Percentiles rank a stretch among this genome's conserved stretches.
These are phyloP conservation scores for Alternaria brassicae DNA, from an alignment of 2,329 filamentous ascomycete species.

Conservation along the genomic window DNA sequence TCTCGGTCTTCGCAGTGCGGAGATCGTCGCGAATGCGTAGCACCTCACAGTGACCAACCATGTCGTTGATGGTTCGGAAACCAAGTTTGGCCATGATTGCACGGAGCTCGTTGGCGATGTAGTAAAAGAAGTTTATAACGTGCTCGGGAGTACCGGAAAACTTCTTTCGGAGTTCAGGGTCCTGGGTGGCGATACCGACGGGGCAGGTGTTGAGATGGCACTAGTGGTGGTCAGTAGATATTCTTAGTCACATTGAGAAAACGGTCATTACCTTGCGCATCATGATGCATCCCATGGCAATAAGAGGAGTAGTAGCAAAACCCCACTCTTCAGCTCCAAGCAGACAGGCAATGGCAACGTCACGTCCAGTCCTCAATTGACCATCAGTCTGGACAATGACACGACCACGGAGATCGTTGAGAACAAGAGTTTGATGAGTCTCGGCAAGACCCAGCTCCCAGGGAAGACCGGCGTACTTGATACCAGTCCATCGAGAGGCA, in stretches of 20 bases:
- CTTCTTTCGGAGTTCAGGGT: conserved; percentile 92
- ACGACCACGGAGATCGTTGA: conserved; percentile 94
- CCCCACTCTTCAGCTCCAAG: conserved; percentile 98
- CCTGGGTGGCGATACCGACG: conserved; percentile 94
- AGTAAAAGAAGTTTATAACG: conserved; percentile 99
- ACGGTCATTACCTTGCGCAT: conserved; percentile 73
- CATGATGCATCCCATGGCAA: conserved; percentile 96
- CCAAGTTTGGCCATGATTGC: conserved; percentile 97
- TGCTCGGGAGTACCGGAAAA: conserved; percentile 93
- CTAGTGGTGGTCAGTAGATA: not conserved
- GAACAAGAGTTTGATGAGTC: conserved; percentile 93
- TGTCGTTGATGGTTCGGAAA: conserved; percentile 95
- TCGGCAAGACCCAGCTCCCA: conserved; percentile 97
- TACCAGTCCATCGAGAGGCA: conserved; percentile 96
- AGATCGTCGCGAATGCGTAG: conserved; percentile 88
- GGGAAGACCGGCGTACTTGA: conserved; percentile 96
- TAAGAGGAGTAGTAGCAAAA: conserved; percentile 91
- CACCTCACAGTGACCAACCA: conserved; percentile 91
- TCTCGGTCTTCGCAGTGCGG: conserved; percentile 85
- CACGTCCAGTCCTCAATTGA: conserved; percentile 88
- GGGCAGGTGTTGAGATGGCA: conserved; percentile 73
- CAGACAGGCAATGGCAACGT: conserved; percentile 92
- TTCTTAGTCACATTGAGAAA: not conserved
- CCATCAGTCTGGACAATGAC: conserved; percentile 97
- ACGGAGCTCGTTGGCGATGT: conserved; percentile 92